A percentile compares a stretch with the other conserved stretches of the same genome.
These are phyloP conservation scores for Debaryomyces prosopidis DNA, from an alignment of 805 yeast genomes.

Conservation along the genomic window DNA sequence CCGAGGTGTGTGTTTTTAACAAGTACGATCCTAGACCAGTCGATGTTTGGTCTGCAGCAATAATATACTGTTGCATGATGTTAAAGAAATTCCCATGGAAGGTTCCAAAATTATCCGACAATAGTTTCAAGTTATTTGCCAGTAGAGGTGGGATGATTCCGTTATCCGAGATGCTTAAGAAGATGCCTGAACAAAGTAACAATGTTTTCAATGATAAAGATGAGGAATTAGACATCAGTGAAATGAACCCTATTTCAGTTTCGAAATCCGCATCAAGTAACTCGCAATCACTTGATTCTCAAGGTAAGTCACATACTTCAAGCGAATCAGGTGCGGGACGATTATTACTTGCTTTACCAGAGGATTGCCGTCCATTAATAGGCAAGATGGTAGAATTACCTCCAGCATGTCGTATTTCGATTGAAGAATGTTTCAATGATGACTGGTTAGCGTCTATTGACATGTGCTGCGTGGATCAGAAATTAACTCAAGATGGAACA, in stretches of 20 bases:
- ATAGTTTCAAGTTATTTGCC: slow-evolving; percentile 66
- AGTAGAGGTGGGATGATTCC: slow-evolving; percentile 55
- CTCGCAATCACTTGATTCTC: slow-evolving; percentile 4
- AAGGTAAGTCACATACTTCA: slow-evolving; percentile 57
- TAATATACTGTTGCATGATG: slow-evolving; percentile 85
- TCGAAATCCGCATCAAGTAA: slow-evolving; percentile 17
- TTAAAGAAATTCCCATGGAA: slow-evolving; percentile 87
- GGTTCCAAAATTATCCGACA: slow-evolving; percentile 69
- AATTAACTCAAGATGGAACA: slow-evolving; percentile 37
- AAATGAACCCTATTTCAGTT: slow-evolving; percentile 15
- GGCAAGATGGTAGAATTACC: slow-evolving; percentile 80
- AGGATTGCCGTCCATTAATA: slow-evolving; percentile 64
- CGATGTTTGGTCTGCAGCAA: slow-evolving; percentile 84
- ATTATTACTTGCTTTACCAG: slow-evolving; percentile 67
- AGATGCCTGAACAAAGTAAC: slow-evolving; percentile 27
- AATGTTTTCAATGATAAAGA: slow-evolving; percentile 15
- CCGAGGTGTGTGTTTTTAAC: slow-evolving; percentile 64
- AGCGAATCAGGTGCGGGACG: slow-evolving; percentile 71
- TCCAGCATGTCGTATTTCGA: slow-evolving; percentile 81
- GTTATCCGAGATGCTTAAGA: slow-evolving; percentile 51
- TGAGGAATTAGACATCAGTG: slow-evolving; percentile 15
- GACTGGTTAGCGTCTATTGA: slow-evolving; percentile 63
- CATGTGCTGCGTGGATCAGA: slow-evolving; percentile 66
- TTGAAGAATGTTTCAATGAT: slow-evolving; percentile 76
- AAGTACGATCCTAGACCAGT: slow-evolving; percentile 75